Evolutionary conservation across 2,329 filamentous ascomycete species (phyloP), one percentile per base, ranked within the genome.

Genomic region (Claviceps capensis): DNA sequence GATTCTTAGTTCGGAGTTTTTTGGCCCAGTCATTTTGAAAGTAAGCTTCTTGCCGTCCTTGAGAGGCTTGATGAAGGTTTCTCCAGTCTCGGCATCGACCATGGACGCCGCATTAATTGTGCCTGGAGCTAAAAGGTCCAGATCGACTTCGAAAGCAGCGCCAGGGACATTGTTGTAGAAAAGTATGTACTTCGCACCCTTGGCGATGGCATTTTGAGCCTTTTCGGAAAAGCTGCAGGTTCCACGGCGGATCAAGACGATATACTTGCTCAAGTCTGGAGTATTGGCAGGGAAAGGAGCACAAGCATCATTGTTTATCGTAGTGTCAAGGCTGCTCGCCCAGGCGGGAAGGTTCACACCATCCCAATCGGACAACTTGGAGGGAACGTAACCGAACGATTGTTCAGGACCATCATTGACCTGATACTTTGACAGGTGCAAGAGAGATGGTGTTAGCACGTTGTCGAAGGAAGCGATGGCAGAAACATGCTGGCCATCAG

Each of bases 181-280:
- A 56, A 85, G 64, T 51, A 85, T 64, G 56, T 82, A 81, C 60
- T 76, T 73, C 48, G 78, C 81, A 11, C 81, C 81, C 48, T 71
- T 70, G 6, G 68, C 71, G 2, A 67, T 73, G 4, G 76, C 75
- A 53, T 79, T 77, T 42, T 66, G 60, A 2, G 72, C 72, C 67
- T 84, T 83, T 13, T 70, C 58, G 2, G 69, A 67, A 53, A 81
- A 82, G 0, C 70, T 70, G 62, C 81, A 84, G 8, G 65, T 72
- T 48, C 80, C 80, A 23, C 79, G 74, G 47, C 77, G 76, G 41
- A 85, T 68, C 8, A 85, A 72, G 3, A 82, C 79, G 40, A 85
- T 74, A 48, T 75, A 69, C 23, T 68, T 68, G 45, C 74, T 74
- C 16, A 86, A 68, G 56, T 83, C 75, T 1, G 79, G 77, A 0